Base-by-base conservation (phyloP, 2,329 filamentous ascomycete species). In the Exophiala sp. region DNA sequence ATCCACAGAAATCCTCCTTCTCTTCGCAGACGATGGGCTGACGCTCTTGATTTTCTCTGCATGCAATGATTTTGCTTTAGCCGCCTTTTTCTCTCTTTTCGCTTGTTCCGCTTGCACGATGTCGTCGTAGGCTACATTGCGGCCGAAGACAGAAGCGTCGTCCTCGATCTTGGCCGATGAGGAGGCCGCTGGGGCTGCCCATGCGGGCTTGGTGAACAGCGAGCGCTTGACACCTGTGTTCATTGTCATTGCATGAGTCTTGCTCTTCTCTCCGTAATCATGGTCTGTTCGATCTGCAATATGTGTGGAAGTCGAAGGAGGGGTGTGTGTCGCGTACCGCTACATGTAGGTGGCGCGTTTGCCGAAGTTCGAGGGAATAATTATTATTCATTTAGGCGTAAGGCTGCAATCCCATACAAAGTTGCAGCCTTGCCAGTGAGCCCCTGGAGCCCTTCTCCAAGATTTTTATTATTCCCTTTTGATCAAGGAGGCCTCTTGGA, bases 191-290 rank as follows among this genome's bases (percentile, higher is more conserved):
- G 56, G 22, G 8, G 59, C 52, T 13, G 34, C 34, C 72, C 74
- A 77, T 18, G 70, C 65, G 40, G 76, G 73, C 56, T 76, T 78
- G 43, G 75, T 80, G 66, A 82, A 82, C 14, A 80, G 70, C 1
- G 72, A 73, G 32, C 70, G 70, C 67, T 71, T 73, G 40, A 50
- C 48, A 18, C 50, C 50, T 42, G 32, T 41, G 14, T 41, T 41
- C 35, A 38, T 38, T 7, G 4, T 13, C 19, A 16, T 3, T 32
- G 11, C 7, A n/a, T 7, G 6, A 32, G 29, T 32, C 24, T n/a
- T n/a, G n/a, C n/a, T n/a, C n/a, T n/a, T n/a, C n/a, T n/a, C n/a
- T n/a, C n/a, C n/a, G n/a, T n/a, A n/a, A n/a, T n/a, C n/a, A n/a
- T n/a, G n/a, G n/a, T n/a, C n/a, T n/a, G n/a, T n/a, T n/a, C n/a